Conservation (phyloP, 2,329 filamentous ascomycete genomes). For the Beauveria scarabaeidicola region DNA sequence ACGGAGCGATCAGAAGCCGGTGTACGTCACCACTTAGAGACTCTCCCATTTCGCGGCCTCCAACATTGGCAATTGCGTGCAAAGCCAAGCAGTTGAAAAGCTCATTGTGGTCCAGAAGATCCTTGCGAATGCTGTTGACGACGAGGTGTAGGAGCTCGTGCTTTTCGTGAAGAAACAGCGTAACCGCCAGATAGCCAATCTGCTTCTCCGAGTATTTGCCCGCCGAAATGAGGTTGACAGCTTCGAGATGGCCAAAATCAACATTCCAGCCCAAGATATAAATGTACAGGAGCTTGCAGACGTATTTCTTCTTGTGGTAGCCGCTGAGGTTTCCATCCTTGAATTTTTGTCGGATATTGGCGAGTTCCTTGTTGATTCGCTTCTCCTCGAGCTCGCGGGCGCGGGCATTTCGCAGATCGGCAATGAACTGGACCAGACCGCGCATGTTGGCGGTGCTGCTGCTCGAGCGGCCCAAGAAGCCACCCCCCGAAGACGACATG, state of each 20-base stretch:
- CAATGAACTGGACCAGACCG: constrained; percentile 95
- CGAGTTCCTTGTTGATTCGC: constrained; percentile 97
- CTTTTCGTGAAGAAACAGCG: constrained; percentile 91
- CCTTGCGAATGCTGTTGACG: constrained; percentile 97
- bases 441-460: constrained; percentile 61
- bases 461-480: constrained; percentile 58
- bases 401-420: constrained; percentile 87
- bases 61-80: constrained; percentile 96
- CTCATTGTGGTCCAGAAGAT: constrained; percentile 89
- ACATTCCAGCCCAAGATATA: constrained; percentile 99
- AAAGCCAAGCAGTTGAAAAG: constrained; percentile 94
- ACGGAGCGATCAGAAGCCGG: constrained; percentile 89
- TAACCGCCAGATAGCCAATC: constrained; percentile 96
- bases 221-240: constrained; percentile 93
- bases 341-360: constrained; percentile 97
- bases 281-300: constrained; percentile 98
- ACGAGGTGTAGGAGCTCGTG: constrained; percentile 94
- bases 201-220: constrained; percentile 99
- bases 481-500: constrained; percentile 50
- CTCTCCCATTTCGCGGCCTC: constrained; percentile 94
- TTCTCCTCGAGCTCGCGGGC: constrained; percentile 96
- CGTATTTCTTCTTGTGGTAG: constrained; percentile 99
- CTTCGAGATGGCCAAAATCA: constrained; percentile 96
- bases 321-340: constrained; percentile 90
- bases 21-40: constrained; percentile 88